Evolutionary conservation across 164 flowering plant genomes (phyloP), one percentile per base, ranked within the genome.

Genomic region (Vitis rupestris): DNA sequence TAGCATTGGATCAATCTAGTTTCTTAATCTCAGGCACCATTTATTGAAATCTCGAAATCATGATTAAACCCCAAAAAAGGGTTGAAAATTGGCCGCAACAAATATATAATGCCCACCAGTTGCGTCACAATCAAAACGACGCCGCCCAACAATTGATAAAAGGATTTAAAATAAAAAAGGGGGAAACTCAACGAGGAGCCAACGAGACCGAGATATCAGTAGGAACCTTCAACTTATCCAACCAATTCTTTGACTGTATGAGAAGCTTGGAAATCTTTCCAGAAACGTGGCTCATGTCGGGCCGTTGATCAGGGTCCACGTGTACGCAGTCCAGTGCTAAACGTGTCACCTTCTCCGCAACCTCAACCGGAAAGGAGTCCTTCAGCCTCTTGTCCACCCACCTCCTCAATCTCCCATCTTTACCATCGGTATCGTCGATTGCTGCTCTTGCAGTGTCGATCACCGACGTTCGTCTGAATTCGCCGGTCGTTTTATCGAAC

Each of bases 351-450:
- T 74, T 85, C 81, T 76, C 87, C 64, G 87, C 93, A 61, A 83
- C 89, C 3, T 83, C 89, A 16, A 82, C 82, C 63, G 94, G 98
- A 54, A 79, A 92, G 59, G 96, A 92, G 59, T 92, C 97, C 65
- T 61, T 76, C 70, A 92, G 59, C 78, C 87, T 79, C 67, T 71
- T 31, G 50, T 92, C 98, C 52, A 90, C 71, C 98, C 98, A 92
- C 71, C 65, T 75, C 83, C 96, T 75, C 77, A 92, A 1, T 71
- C 80, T 72, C 44, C 84, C 87, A 17, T 69, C 79, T 14, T 70
- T 68, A 3, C 70, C 74, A 4, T 56, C 70, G 19, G 50, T 78
- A 13, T 62, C 82, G 29, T 58, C 75, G 14, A 80, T 54, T 47
- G 82, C 89, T 19, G 63, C 82, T 64, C 71, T 75, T 59, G 92